A percentile compares a stretch with the other conserved stretches of the same genome.
Evolutionary conservation across 2,329 filamentous ascomycete genomes (phyloP).

Genomic region (Coniochaeta prunicola): DNA sequence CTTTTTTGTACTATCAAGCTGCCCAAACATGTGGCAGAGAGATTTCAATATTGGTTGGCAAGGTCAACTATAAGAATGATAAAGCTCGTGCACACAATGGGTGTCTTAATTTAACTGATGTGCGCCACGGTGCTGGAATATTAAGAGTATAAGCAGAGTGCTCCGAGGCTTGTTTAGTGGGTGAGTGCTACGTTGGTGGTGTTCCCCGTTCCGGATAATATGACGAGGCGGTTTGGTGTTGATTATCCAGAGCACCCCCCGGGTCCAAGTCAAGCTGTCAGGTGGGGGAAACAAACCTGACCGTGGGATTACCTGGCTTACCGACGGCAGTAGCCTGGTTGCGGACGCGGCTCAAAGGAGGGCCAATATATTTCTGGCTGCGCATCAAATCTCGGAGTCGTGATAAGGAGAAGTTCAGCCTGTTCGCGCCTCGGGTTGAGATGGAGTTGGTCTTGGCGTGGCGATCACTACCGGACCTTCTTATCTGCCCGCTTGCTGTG

Average conservation of each 20-base stretch:
- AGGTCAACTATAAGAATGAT: neutral
- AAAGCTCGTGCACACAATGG: neutral
- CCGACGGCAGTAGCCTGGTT: neutral
- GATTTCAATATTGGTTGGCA: neutral
- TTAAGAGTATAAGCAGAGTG: neutral
- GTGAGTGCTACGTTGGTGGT: neutral
- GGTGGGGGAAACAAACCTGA: neutral
- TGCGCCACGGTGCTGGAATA: neutral
- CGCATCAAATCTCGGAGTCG: neutral
- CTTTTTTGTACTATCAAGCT: neutral
- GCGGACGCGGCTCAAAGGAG: neutral
- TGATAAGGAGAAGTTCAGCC: neutral
- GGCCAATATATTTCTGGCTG: neutral
- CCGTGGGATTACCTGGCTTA: neutral
- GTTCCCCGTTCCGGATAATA: neutral
- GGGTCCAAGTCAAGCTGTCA: neutral
- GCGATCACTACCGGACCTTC: neutral
- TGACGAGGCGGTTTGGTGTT: neutral
- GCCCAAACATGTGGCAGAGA: neutral
- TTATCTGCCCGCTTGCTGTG: neutral
- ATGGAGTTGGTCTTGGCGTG: neutral
- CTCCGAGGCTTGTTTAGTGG: neutral
- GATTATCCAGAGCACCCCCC: neutral
- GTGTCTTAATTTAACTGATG: neutral
- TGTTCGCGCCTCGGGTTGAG: neutral